Percentiles rank a stretch among this genome's conserved stretches.
Conservation (phyloP, 2,329 filamentous ascomycete genomes). For the Colletotrichum higginsianum region DNA sequence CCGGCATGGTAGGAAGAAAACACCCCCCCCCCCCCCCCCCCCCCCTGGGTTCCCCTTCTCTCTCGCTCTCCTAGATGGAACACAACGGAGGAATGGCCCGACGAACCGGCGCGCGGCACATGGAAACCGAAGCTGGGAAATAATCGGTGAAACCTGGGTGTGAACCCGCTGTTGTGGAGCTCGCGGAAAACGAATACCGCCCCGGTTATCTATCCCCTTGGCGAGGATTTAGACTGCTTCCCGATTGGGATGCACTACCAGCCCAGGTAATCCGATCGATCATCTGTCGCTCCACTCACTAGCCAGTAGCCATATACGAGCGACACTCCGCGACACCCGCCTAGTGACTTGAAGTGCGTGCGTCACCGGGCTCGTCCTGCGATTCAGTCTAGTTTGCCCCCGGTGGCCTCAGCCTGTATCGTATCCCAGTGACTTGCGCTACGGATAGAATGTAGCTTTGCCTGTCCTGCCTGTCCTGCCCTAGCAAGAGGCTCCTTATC, state of each 20-base stretch:
- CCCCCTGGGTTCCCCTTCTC: no score
- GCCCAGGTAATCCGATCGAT: background rate
- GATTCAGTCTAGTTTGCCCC: no score
- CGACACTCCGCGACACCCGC: background rate
- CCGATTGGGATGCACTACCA: background rate
- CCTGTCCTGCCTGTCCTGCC: no score
- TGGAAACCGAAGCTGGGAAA: background rate
- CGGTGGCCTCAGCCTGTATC: no score
- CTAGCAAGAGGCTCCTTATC: no score
- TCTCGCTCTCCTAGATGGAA: background rate
- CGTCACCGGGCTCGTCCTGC: background rate
- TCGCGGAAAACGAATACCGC: background rate
- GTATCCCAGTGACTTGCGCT: background rate
- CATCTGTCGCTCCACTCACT: background rate
- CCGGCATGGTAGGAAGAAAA: no score
- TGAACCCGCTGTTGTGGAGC: background rate
- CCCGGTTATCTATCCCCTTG: background rate
- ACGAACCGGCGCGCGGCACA: background rate
- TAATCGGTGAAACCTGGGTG: background rate
- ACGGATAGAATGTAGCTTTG: no score
- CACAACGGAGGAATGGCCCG: background rate
- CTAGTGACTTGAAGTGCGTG: background rate
- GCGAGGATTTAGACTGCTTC: conserved; percentile 1
- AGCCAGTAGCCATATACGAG: background rate
- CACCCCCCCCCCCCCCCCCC: no score